A percentile compares a stretch with the other conserved stretches of the same genome.
Conservation (phyloP, 2,329 filamentous ascomycete genomes). For the Alternaria hordeiaustralica region DNA sequence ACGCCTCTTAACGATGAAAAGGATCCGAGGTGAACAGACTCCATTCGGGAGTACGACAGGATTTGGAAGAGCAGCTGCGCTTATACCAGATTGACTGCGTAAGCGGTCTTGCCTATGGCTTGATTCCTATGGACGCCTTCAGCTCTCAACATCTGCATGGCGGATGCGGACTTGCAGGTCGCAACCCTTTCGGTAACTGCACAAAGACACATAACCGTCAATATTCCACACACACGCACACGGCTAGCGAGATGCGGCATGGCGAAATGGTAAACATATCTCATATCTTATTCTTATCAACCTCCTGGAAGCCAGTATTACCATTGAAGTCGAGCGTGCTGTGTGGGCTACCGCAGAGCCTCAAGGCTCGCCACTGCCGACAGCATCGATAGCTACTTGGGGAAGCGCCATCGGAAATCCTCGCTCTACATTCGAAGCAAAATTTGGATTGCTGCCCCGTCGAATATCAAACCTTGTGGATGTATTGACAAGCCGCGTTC, state of each 20-base stretch:
- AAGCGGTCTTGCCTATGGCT: neutral
- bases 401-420: accelerated
- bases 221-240: neutral
- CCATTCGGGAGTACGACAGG: neutral
- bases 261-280: neutral
- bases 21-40: neutral
- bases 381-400: neutral
- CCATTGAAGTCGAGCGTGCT: neutral
- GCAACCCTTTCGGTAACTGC: neutral
- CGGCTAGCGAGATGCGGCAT: neutral
- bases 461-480: too few relatives aligned
- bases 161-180: neutral
- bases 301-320: neutral
- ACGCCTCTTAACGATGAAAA: neutral
- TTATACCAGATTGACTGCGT: neutral
- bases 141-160: neutral
- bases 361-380: neutral
- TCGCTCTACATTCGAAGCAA: neutral
- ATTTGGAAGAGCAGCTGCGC: neutral
- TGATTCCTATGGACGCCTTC: neutral
- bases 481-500: neutral
- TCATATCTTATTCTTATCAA: neutral
- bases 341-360: neutral
- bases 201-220: neutral
- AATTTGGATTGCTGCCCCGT: too few relatives aligned